Evolutionary conservation across 768 basidiomycete species (phyloP), one percentile per base, ranked within the genome.

Genomic region (Amanita jacksonii): DNA sequence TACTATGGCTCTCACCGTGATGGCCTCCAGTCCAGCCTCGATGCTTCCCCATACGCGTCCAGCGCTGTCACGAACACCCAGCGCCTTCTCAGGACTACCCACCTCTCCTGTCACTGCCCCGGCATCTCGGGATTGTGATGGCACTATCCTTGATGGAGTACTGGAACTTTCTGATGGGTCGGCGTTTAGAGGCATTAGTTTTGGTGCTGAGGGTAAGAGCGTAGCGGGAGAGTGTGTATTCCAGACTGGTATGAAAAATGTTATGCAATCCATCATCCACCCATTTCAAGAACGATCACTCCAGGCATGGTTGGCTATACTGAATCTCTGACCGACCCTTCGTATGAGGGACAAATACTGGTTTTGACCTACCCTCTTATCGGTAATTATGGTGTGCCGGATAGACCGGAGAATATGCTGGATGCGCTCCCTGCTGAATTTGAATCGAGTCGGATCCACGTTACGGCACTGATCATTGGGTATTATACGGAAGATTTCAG

Each of bases 291-390:
- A 34, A 35, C 18, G 35, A 50, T 42, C 15, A 36, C 8, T 45
- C n/a, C 57, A 99, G 96, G 96, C 45, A 98, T 99, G 94, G 92
- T 98, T 45, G 96, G 96, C 23, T 99, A 99, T 64, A 91, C 90
- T 28, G 96, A 98, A 57, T 97, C 94, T 15, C 69, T 98, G 53
- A 99, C 96, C 35, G 96, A 98, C 62, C 96, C 96, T 15, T 98
- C 94, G 1, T 99, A 99, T 64, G 83, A 94, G 62, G 91, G 92
- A 27, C 96, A 98, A 64, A 98, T 99, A 58, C 83, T 99, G 47
- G 80, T 99, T 51, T 74, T 98, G 53, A 98, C 96, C 1, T 98
- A 98, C 66, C 96, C 96, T 10, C 73, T 99, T 54, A 70, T 98
- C 51, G 96, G 96, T 28, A 98, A 97, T 61, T 99, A 99, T 59